Conservation (phyloP, 2,329 filamentous ascomycete genomes). For the Epichloe typhina region DNA sequence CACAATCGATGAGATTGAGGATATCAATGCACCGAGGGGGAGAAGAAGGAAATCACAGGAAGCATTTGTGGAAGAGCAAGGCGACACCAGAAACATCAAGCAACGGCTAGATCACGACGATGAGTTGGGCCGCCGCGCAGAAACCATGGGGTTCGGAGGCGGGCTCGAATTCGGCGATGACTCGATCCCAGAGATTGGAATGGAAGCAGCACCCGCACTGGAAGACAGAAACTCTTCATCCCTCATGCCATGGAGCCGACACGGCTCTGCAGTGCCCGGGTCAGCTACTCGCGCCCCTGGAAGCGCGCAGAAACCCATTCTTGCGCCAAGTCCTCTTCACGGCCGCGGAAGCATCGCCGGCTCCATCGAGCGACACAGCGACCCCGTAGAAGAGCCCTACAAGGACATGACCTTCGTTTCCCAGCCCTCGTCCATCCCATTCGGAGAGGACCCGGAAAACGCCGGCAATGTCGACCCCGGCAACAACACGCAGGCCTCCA, state of each 20-base stretch:
- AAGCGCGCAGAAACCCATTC: slow-evolving; percentile 21
- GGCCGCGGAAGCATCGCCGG: slow-evolving; percentile 22
- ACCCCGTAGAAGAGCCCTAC: slow-evolving; percentile 20
- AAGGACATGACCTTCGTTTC: slow-evolving; percentile 22
- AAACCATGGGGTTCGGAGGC: slow-evolving; percentile 14
- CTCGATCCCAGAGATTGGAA: slow-evolving; percentile 49
- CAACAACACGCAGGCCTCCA: slow-evolving; percentile 19
- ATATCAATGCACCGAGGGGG: slow-evolving; percentile 11
- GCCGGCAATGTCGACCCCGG: slow-evolving; percentile 9
- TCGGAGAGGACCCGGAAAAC: slow-evolving; percentile 9
- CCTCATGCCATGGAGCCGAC: slow-evolving; percentile 39
- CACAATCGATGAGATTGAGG: slow-evolving; percentile 10
- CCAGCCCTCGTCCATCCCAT: slow-evolving; percentile 19
- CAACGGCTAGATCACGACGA: slow-evolving; percentile 17
- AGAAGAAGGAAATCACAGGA: slow-evolving; percentile 30
- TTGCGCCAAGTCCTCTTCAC: slow-evolving; percentile 25
- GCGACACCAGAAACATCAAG: slow-evolving; percentile 23
- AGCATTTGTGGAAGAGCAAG: slow-evolving; percentile 27
- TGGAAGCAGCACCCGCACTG: slow-evolving; percentile 52
- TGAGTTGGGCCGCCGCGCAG: slow-evolving; percentile 17
- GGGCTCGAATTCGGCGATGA: slow-evolving; percentile 24
- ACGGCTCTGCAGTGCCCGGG: slow-evolving; percentile 30
- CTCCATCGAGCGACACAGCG: slow-evolving; percentile 35
- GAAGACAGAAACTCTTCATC: slow-evolving; percentile 49
- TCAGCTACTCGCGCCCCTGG: slow-evolving; percentile 30